Conservation (phyloP, 768 basidiomycete genomes). For the Mycena rebaudengoi region DNA sequence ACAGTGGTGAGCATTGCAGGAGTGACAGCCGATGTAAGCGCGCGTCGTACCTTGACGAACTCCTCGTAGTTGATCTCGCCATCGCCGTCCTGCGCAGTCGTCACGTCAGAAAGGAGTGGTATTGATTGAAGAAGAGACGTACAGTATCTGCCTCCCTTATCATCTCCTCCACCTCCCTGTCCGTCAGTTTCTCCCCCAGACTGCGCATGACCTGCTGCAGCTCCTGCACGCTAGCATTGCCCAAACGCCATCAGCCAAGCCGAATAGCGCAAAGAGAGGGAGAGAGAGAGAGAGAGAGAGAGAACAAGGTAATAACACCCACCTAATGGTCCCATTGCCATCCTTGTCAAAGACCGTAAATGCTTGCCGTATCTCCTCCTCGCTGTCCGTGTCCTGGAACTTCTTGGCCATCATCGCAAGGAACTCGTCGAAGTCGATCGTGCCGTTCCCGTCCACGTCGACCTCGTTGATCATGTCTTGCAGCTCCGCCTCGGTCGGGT, state of each 20-base stretch:
- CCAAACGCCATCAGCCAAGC: no score
- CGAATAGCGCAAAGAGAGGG: no score
- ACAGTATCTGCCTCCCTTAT: constrained; percentile 84
- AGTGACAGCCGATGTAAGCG: not conserved
- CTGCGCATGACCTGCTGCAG: constrained; percentile 96
- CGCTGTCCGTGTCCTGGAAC: constrained; percentile 49
- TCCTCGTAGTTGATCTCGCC: constrained; percentile 86
- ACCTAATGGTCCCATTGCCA: no score
- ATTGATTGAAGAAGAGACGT: constrained; percentile 39
- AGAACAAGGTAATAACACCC: no score
- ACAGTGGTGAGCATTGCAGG: constrained; percentile 13
- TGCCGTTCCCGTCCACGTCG: constrained; percentile 53
- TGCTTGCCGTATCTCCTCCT: constrained; percentile 57
- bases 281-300: no score
- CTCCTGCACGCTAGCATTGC: no score
- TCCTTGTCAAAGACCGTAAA: constrained; percentile 71
- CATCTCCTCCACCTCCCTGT: constrained; percentile 87
- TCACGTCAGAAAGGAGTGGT: constrained; percentile 55
- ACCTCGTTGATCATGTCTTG: constrained; percentile 60
- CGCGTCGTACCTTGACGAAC: constrained; percentile 70
- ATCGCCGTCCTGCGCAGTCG: constrained; percentile 64
- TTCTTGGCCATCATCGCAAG: constrained; percentile 55
- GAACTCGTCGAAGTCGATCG: constrained; percentile 59
- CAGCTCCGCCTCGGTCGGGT: constrained; percentile 57
- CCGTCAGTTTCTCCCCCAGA: constrained; percentile 82